Evolutionary conservation across 768 basidiomycete genomes (phyloP).

Genomic region (Suillus lakei): DNA sequence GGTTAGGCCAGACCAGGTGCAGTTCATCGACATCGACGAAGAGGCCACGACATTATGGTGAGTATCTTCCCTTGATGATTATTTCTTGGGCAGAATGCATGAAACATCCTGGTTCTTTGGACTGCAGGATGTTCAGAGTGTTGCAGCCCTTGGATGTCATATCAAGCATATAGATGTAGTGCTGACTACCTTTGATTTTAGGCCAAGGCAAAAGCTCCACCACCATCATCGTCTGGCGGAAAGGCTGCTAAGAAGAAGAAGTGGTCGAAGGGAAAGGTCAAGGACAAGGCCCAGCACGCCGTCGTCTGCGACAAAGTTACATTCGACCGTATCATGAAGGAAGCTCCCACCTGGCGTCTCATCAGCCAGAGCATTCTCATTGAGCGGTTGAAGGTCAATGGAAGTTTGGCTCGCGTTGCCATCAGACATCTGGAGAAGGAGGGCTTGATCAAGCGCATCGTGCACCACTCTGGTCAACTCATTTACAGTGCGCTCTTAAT

Average conservation of each 20-base stretch:
- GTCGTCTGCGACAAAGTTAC: conserved; percentile 93
- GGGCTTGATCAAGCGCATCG: conserved; percentile 92
- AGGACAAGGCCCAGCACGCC: conserved; percentile 99
- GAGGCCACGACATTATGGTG: conserved; percentile 34
- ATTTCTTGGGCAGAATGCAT: not conserved
- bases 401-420: conserved; percentile 88
- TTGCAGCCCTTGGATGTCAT: conserved; percentile 28
- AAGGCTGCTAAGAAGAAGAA: conserved; percentile 99
- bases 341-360: conserved; percentile 98
- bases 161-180: conserved; percentile 21
- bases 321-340: conserved; percentile 95
- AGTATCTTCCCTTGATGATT: conserved; percentile 13
- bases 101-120: not conserved
- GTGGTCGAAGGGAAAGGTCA: conserved; percentile 99
- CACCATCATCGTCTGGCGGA: conserved; percentile 68
- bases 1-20: not conserved
- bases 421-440: conserved; percentile 94
- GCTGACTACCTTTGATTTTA: conserved; percentile 39
- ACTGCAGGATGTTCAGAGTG: conserved; percentile 7
- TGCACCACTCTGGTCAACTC: conserved; percentile 93
- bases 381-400: conserved; percentile 97
- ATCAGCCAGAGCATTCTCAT: conserved; percentile 98
- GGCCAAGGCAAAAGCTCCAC: conserved; percentile 80
- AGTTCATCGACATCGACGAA: conserved; percentile 31
- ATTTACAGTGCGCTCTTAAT: conserved; percentile 83